Evolutionary conservation across 768 basidiomycete species (phyloP).

Genomic region (Boletales sp.): DNA sequence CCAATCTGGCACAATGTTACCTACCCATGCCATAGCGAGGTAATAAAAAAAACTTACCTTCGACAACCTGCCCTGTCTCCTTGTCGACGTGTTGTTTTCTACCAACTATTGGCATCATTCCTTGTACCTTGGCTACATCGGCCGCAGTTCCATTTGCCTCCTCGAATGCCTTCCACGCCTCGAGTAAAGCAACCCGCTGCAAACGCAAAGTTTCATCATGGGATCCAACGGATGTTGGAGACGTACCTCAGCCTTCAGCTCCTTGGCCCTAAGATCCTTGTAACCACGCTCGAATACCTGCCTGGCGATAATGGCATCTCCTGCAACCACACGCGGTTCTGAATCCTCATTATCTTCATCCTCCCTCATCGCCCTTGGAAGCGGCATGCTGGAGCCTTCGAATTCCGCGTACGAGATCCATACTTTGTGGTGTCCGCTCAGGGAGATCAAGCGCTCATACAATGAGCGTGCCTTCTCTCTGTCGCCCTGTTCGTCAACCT

Average conservation of each 20-base stretch:
- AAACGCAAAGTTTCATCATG: conserved; percentile 3
- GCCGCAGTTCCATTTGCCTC: conserved; percentile 68
- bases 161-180: conserved; percentile 96
- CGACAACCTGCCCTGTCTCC: conserved; percentile 81
- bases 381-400: conserved; percentile 73
- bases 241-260: conserved; percentile 84
- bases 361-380: conserved; percentile 61
- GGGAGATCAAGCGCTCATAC: conserved; percentile 81
- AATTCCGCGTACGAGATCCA: conserved; percentile 96
- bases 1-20: conserved; percentile 59
- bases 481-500: conserved; percentile 85
- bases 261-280: conserved; percentile 76
- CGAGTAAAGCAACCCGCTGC: conserved; percentile 86
- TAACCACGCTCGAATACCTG: conserved; percentile 85
- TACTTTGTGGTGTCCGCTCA: conserved; percentile 93
- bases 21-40: neutral
- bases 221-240: neutral
- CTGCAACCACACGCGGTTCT: conserved; percentile 58
- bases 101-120: conserved; percentile 90
- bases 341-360: conserved; percentile 58
- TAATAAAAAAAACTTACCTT: conserved; percentile 50
- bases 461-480: conserved; percentile 77
- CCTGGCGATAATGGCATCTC: conserved; percentile 66
- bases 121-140: conserved; percentile 78
- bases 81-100: conserved; percentile 81